phyloP scores from a whole-genome alignment of 140 eudicot genomes.

The Ambrosia hybrid region DNA sequence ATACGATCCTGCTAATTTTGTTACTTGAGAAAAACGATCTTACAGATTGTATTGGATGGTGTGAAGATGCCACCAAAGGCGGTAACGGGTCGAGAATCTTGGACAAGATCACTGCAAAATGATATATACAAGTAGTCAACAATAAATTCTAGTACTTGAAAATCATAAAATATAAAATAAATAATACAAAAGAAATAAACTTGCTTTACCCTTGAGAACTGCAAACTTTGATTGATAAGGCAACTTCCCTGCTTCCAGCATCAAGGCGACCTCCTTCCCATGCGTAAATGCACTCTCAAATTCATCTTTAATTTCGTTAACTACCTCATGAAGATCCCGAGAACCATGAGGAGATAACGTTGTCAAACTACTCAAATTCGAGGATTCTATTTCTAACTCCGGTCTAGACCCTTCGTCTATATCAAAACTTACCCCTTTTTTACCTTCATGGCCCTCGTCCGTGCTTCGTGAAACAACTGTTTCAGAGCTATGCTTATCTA shows the following conservation, averaged over 20 bases:
- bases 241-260: conserved; percentile 90
- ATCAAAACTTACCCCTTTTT: conserved; percentile 78
- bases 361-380: conserved; percentile 68
- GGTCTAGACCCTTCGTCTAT: conserved; percentile 57
- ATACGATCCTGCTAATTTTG: conserved; percentile 64
- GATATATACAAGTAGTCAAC: conserved; percentile 7
- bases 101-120: conserved; percentile 57
- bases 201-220: conserved; percentile 61
- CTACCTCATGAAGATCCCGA: conserved; percentile 85
- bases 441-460: conserved; percentile 55
- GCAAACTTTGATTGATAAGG: conserved; percentile 77
- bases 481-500: conserved; percentile 59
- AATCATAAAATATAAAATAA: no score
- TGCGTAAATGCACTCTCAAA: conserved; percentile 70
- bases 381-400: conserved; percentile 54
- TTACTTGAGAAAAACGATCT: conserved; percentile 45
- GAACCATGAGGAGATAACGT: conserved; percentile 73
- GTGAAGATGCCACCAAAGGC: conserved; percentile 47
- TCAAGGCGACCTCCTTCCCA: conserved; percentile 85
- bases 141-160: no score
- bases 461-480: conserved; percentile 40
- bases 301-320: conserved; percentile 75
- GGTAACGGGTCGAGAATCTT: conserved; percentile 49
- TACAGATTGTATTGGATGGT: conserved; percentile 44
- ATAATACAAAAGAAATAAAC: neutral